Base-by-base conservation (phyloP, 805 yeast species). In the Ogataea corticis region DNA sequence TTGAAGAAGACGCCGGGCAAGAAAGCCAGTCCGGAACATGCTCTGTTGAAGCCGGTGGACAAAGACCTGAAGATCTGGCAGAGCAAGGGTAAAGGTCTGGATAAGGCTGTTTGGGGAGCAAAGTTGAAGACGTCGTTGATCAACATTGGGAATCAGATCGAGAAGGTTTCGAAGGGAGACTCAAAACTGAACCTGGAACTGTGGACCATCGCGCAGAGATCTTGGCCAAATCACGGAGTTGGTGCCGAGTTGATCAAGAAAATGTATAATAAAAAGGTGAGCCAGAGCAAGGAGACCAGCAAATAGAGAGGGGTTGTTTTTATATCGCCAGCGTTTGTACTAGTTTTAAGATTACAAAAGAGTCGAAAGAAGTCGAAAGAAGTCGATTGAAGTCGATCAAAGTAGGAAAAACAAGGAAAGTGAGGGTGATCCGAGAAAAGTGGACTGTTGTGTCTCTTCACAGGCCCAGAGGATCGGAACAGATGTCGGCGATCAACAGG, bases 151-250 rank as follows among this genome's bases (percentile, higher is more conserved):
- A 48, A 48, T 18, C 62, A 59, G 30, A 65, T 65, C 45, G 67
- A 65, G 35, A 45, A 44, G n/a, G 54, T 55, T 9, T 54, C 65
- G 1, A 46, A 39, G 13, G 36, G 40, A 5, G 54, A 60, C 25
- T 33, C 44, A 7, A 44, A 43, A 30, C 31, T 62, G 38, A 64
- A 61, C 43, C 40, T 49, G 27, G 63, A 62, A 25, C 48, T 65
- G 16, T 65, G 69, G 69, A 38, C 49, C 6, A 53, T 56, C 39
- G 69, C 67, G 2, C 61, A 58, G 38, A 59, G 50, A 42, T 62
- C 62, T 3, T 65, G 69, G 69, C 69, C 69, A 2, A 65, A 63
- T 41, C 58, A 58, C 18, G 65, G 61, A 14, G 67, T 63, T 5
- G 53, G 52, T 14, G 55, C 65, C 7, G 61, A 57, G 32, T 52